Conservation (phyloP, 129 eudicot genomes). For the Chrysanthemum lavandulifolium region DNA sequence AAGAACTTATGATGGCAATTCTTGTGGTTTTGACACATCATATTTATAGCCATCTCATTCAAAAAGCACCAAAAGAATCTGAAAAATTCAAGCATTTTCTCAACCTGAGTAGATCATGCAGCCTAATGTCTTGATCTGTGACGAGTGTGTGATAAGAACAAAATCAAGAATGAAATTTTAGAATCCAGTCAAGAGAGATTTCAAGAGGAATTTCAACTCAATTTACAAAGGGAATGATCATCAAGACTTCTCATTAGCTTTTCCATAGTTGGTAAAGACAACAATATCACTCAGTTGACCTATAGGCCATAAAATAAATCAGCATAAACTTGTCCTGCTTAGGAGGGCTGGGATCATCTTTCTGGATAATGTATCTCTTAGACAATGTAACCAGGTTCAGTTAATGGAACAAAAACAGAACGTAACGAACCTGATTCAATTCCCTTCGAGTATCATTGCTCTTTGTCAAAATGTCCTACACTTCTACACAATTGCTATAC, state of each 20-base stretch:
- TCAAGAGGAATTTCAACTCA: conserved; percentile 6
- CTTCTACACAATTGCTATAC: no score
- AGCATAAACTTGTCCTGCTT: no score
- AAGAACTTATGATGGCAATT: conserved; percentile 3
- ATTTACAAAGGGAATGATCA: not conserved
- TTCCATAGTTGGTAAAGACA: not conserved
- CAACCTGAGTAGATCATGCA: not conserved
- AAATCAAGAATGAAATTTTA: not conserved
- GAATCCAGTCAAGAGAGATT: conserved; percentile 13
- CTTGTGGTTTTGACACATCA: not conserved
- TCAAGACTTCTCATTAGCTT: not conserved
- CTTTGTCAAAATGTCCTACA: no score
- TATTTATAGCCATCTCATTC: conserved; percentile 25
- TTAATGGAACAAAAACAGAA: no score
- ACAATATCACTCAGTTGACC: no score
- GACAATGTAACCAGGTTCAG: no score
- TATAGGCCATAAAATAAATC: no score
- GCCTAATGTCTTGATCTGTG: not conserved
- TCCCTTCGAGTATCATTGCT: no score
- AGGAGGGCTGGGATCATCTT: no score
- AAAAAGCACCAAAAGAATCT: conserved; percentile 10
- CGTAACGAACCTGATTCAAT: no score
- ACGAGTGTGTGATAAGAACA: not conserved
- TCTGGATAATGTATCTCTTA: no score
- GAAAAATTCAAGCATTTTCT: not conserved